Conservation (phyloP, 352 stramenopile species). For the Phytophthora syringae region DNA sequence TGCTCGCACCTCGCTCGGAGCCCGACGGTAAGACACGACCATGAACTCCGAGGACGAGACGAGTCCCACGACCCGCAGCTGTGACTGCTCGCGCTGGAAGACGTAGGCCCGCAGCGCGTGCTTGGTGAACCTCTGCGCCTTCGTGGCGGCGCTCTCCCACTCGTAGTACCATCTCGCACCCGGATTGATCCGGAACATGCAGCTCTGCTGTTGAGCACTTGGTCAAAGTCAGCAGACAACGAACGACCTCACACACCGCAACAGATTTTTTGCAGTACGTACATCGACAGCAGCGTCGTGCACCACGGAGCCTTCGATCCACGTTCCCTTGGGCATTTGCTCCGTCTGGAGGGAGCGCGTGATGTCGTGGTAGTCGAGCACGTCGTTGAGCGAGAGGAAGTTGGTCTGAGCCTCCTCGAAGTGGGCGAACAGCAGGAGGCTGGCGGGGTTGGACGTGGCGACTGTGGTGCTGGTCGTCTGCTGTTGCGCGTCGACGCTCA, state of each 20-base stretch:
- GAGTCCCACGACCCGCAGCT: conserved; percentile 52
- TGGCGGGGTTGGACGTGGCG: conserved; percentile 19
- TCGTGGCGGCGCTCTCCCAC: conserved; percentile 71
- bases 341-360: conserved; percentile 56
- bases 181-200: conserved; percentile 64
- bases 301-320: conserved; percentile 52
- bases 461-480: conserved; percentile 6
- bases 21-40: conserved; percentile 71
- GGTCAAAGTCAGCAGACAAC: neutral
- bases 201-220: conserved; percentile 14
- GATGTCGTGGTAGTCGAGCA: conserved; percentile 37
- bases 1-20: conserved; percentile 45
- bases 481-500: conserved; percentile 31
- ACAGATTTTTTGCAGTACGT: conserved; percentile 2
- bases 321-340: conserved; percentile 67
- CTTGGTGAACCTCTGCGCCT: conserved; percentile 66
- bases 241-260: too few relatives aligned
- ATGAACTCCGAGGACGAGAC: conserved; percentile 61
- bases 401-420: conserved; percentile 57
- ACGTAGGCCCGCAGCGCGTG: conserved; percentile 68
- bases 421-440: conserved; percentile 53
- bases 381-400: conserved; percentile 36
- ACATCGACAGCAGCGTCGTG: conserved; percentile 26
- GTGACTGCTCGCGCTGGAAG: conserved; percentile 35
- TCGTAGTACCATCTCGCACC: conserved; percentile 74